Base-by-base conservation (phyloP, 2,329 filamentous ascomycete genomes). In the Arthrobotrys sphaeroides region DNA sequence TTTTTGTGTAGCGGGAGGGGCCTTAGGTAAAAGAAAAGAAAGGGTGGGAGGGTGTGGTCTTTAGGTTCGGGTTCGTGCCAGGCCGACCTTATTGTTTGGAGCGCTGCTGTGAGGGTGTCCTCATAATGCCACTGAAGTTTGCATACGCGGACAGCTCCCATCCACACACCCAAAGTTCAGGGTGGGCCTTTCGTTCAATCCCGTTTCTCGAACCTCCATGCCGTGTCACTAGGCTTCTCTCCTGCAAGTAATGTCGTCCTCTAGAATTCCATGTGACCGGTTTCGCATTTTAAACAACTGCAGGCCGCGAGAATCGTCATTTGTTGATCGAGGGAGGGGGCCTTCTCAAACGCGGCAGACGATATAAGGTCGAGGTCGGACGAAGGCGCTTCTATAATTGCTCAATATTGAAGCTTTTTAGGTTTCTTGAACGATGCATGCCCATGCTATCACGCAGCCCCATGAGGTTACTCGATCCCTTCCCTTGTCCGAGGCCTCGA, bases 151-250 rank as follows among this genome's bases (percentile, higher is more conserved):
- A 22, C 10, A 7, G 26, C 18, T 5, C 16, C 20, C 51, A 55
- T 55, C 51, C 51, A 36, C 51, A 55, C 51, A 33, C 51, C 31
- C 18, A 16, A 55, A 22, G 18, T 22, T 38, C 7, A 22, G 28
- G 26, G 24, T 47, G 49, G 10, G 5, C 12, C 16, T 42, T 16
- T 45, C 47, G 40, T 42, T 49, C 33, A 26, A 40, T 55, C 36
- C 61, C 36, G 20, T 60, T n/a, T 68, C 45, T 51, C 51, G 20
- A 69, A 61, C 42, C 53, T 36, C 31, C 6, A 69, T 69, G 53
- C 42, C 43, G 65, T 69, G 65, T 42, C 40, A 69, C 65, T 53
- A 24, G 31, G 20, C 18, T 38, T 18, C 31, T 24, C 16, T 67
- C 36, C 51, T 69, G 65, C 65, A 69, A 47, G 18, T 51, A 68